A percentile compares a stretch with the other conserved stretches of the same genome.
Evolutionary conservation across 805 yeast species (phyloP).

Genomic region (Metschnikowia aberdeeniae): DNA sequence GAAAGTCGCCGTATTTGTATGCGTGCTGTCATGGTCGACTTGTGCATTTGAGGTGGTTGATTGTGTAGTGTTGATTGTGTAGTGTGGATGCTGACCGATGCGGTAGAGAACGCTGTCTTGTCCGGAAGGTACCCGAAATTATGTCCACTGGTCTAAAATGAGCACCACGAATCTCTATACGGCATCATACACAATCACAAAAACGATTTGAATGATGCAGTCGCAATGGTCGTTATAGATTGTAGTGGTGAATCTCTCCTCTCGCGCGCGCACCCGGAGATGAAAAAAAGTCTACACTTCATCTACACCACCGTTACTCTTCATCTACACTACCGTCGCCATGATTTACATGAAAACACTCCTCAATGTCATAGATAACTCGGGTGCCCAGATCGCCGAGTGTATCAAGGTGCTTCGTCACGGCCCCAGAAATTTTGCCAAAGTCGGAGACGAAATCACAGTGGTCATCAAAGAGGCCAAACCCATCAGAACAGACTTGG

Average conservation of each 20-base stretch:
- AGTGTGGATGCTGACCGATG: too few species aligned
- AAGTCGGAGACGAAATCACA: slow-evolving; percentile 87
- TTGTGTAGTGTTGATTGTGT: too few species aligned
- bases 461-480: slow-evolving; percentile 91
- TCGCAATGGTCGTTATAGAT: too few species aligned
- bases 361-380: slow-evolving; percentile 88
- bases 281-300: neutral
- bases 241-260: too few species aligned
- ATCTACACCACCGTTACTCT: neutral
- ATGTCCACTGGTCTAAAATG: too few species aligned
- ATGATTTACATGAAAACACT: slow-evolving; percentile 90
- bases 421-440: slow-evolving; percentile 76
- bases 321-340: slow-evolving; percentile 5
- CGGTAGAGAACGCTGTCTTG: too few species aligned
- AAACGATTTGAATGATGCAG: too few species aligned
- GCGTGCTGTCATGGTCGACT: slow-evolving; percentile 1
- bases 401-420: slow-evolving; percentile 94
- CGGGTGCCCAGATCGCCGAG: slow-evolving; percentile 92
- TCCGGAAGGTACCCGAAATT: too few species aligned
- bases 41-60: neutral
- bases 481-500: slow-evolving; percentile 68
- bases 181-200: too few species aligned
- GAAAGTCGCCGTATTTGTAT: slow-evolving; percentile 3
- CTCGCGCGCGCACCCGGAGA: slow-evolving; percentile 3
- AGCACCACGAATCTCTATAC: too few species aligned